Percentiles rank a stretch among this genome's conserved stretches.
phyloP scores from a whole-genome alignment of 495 filamentous ascomycete species.

The Aspergillus taichungensis region DNA sequence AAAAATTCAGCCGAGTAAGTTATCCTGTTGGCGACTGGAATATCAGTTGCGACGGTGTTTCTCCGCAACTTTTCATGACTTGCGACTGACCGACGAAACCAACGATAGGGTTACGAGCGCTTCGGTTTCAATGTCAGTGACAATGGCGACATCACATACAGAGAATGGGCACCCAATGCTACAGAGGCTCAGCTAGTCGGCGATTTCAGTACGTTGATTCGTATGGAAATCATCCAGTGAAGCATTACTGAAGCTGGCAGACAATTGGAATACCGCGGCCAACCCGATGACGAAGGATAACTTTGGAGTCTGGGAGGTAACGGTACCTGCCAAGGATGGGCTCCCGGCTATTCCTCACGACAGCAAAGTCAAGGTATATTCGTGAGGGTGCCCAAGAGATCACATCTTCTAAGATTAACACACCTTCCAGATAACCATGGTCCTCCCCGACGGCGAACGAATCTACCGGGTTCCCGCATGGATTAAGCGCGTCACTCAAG shows the following conservation, averaged over 20 bases:
- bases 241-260: constrained; percentile 41
- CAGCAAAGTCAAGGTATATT: constrained; percentile 80
- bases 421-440: constrained; percentile 64
- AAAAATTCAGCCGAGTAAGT: constrained; percentile 80
- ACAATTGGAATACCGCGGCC: constrained; percentile 76
- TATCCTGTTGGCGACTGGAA: not conserved
- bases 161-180: constrained; percentile 95
- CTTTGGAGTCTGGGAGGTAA: constrained; percentile 85
- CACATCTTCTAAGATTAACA: constrained; percentile 14
- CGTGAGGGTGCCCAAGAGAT: not conserved
- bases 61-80: not conserved
- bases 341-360: constrained; percentile 79
- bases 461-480: constrained; percentile 87
- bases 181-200: constrained; percentile 78
- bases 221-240: constrained; percentile 3
- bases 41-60: not conserved
- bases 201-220: constrained; percentile 70
- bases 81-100: not conserved
- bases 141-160: constrained; percentile 80
- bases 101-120: constrained; percentile 63
- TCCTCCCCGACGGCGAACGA: constrained; percentile 66
- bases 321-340: constrained; percentile 64
- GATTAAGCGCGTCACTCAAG: constrained; percentile 96
- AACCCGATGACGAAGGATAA: constrained; percentile 77
- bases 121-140: constrained; percentile 74